Base-by-base conservation (phyloP, 1,284 basidiomycete genomes). In the Sphagnurus paluster region DNA sequence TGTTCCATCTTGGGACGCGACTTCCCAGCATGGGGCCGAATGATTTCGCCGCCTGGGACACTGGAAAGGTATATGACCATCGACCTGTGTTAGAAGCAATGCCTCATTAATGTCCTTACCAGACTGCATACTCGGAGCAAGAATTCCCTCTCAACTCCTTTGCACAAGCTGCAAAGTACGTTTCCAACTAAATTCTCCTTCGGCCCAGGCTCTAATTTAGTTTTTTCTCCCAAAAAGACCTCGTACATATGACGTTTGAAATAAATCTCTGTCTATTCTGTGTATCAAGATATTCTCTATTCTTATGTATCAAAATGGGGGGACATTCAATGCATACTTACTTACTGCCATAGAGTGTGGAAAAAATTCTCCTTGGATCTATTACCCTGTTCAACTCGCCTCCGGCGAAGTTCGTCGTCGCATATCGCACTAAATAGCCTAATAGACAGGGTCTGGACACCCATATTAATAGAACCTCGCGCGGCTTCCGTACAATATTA, bases 1-100 rank as follows among this genome's bases (percentile, higher is more conserved):
- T 75, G 60, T 75, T 76, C 57, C 68, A 68, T 43, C 62, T 74
- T 10, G 73, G 74, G 9, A 74, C 74, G 7, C 64, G 72, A 4
- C 56, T 70, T 53, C 68, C 70, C 5, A 68, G 65, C 35, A 58
- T 66, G 59, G 67, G 61, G 6, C 63, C 61, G 20, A 24, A 33
- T 29, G 46, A 48, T 4, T 30, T 48, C 16, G 50, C 35, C 19
- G 21, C 21, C 32, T 52, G 52, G 57, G 44, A 52, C 25, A 38
- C 44, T 14, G 49, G 48, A 19, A 58, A 58, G 48, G 56, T 53
- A 10, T 5, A 9, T 29, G 19, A 23, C 16, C 9, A 23, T 16
- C 32, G 8, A 26, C 21, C n/a, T 23, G 30, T 39, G 23, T 4
- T 11, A 23, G 2, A 10, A 33, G 6, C 34, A 17, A 23, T 24